These are phyloP conservation scores for Lenwebbia sp. DNA, from an alignment of 345 rosid species.

Conservation along the genomic window DNA sequence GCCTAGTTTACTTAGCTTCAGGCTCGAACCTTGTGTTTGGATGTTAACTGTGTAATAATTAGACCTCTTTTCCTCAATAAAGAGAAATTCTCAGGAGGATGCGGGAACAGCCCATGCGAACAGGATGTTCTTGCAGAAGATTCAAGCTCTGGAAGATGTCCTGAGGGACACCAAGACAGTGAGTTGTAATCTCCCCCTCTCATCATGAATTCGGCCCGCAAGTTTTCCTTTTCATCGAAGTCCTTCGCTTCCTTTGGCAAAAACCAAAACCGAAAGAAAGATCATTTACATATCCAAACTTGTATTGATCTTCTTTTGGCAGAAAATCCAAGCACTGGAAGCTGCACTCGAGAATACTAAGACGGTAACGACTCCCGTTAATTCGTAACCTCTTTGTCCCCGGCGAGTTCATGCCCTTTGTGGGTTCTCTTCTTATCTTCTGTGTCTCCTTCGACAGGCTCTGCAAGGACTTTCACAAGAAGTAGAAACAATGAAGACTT, in stretches of 20 bases:
- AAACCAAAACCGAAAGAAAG: not conserved
- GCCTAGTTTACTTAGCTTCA: not conserved
- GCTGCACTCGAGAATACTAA: conserved; percentile 27
- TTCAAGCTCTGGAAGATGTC: conserved; percentile 14
- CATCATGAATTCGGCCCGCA: not conserved
- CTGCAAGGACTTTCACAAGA: conserved; percentile 21
- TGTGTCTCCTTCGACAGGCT: conserved; percentile 11
- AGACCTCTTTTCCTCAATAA: not conserved
- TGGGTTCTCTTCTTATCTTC: not conserved
- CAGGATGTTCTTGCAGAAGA: conserved; percentile 4
- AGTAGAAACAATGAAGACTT: not conserved
- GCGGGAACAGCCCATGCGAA: no score
- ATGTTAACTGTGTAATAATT: not conserved
- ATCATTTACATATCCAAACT: not conserved
- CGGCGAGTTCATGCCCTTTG: not conserved
- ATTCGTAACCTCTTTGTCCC: not conserved
- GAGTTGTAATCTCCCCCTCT: not conserved
- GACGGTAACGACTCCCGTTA: conserved; percentile 8
- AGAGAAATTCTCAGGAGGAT: not conserved
- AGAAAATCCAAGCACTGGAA: conserved; percentile 34
- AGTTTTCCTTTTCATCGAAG: not conserved
- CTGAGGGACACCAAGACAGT: conserved; percentile 18
- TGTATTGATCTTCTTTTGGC: not conserved
- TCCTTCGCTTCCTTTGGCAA: not conserved
- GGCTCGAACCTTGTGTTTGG: not conserved